Conservation (phyloP, 2,329 filamentous ascomycete species). For the Mariannaea sp. region DNA sequence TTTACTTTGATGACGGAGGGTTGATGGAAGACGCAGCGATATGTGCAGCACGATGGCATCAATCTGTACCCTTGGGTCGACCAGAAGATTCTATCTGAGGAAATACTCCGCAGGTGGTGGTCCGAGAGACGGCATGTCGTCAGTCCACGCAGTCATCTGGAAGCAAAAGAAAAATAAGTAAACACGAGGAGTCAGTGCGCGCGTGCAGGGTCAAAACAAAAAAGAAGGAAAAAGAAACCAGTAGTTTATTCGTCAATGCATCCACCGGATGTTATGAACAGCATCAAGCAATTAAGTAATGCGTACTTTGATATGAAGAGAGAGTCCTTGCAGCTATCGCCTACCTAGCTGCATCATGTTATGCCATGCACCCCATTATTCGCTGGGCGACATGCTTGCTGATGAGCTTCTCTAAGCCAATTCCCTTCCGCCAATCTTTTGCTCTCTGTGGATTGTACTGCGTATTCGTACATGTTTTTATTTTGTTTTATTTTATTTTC, state of each 20-base stretch:
- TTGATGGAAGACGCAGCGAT: neutral
- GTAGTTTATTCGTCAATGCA: too few relatives aligned
- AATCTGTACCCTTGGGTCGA: slow-evolving; percentile 14
- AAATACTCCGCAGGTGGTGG: neutral
- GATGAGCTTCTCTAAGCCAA: neutral
- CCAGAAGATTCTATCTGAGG: slow-evolving; percentile 16
- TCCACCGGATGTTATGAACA: too few relatives aligned
- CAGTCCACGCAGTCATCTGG: slow-evolving; percentile 1
- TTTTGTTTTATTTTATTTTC: too few relatives aligned
- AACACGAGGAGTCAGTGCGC: neutral
- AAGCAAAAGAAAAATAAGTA: neutral
- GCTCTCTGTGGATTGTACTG: neutral
- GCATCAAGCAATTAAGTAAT: too few relatives aligned
- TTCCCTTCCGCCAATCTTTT: neutral
- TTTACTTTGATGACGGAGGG: slow-evolving; percentile 1
- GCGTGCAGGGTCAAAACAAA: neutral
- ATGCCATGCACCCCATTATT: too few relatives aligned
- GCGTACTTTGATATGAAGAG: too few relatives aligned
- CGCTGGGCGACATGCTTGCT: neutral
- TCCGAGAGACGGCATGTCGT: slow-evolving; percentile 13
- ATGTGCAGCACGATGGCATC: neutral
- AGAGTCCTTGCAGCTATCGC: too few relatives aligned
- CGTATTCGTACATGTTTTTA: too few relatives aligned
- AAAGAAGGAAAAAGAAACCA: too few relatives aligned
- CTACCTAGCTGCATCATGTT: neutral